These are phyloP conservation scores for Leucoagaricus sp. DNA, from an alignment of 1,284 basidiomycete genomes.

Conservation along the genomic window DNA sequence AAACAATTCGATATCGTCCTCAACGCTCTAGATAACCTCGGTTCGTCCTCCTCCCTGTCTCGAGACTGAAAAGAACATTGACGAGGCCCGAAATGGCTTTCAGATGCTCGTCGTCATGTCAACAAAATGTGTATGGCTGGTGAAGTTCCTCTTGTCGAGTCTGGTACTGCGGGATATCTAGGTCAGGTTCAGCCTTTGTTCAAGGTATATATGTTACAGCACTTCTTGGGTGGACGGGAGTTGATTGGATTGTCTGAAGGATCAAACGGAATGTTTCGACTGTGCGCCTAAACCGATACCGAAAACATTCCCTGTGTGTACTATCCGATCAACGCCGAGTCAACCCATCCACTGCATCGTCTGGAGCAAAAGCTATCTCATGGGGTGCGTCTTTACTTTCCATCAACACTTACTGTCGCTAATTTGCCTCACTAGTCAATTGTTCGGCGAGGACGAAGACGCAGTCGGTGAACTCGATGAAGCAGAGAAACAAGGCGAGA, in stretches of 20 bases:
- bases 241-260: conserved; percentile 44
- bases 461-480: conserved; percentile 79
- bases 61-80: not conserved
- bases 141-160: conserved; percentile 90
- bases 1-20: conserved; percentile 89
- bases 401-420: conserved; percentile 1
- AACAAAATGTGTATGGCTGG: conserved; percentile 98
- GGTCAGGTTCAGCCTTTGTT: conserved; percentile 83
- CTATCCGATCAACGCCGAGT: conserved; percentile 95
- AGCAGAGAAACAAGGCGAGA: conserved; percentile 87
- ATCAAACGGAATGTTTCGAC: conserved; percentile 89
- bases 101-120: conserved; percentile 90
- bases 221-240: not conserved
- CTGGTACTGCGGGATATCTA: conserved; percentile 94
- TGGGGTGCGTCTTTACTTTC: conserved; percentile 63
- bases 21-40: conserved; percentile 96
- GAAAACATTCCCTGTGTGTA: conserved; percentile 97
- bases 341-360: conserved; percentile 99
- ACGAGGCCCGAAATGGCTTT: not conserved
- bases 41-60: conserved; percentile 42
- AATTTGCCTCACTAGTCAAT: conserved; percentile 58
- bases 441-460: conserved; percentile 92
- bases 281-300: conserved; percentile 89
- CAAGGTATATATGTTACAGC: conserved; percentile 45
- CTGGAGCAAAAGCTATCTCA: conserved; percentile 98